Conservation (phyloP, 495 filamentous ascomycete species). For the Articulospora tetracladia region DNA sequence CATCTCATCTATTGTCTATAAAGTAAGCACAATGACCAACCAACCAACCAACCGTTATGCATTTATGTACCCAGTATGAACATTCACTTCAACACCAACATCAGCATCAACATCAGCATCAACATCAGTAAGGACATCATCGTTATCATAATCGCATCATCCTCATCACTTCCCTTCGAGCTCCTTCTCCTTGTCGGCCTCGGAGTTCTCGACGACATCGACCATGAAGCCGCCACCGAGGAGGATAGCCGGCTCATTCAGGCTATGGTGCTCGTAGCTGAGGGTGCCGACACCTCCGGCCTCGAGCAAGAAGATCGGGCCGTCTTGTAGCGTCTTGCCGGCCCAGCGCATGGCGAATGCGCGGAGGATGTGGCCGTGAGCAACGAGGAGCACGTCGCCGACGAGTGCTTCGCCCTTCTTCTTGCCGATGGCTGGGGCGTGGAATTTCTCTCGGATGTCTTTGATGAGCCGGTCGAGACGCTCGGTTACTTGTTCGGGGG, state of each 20-base stretch:
- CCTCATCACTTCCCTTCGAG: neutral
- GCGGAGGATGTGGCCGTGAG: conserved; percentile 84
- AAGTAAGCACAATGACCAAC: neutral
- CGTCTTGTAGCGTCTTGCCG: conserved; percentile 60
- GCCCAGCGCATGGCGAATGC: conserved; percentile 91
- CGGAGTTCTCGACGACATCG: conserved; percentile 37
- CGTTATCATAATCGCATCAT: neutral
- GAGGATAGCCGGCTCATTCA: conserved; percentile 66
- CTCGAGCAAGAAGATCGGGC: conserved; percentile 66
- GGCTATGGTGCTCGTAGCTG: conserved; percentile 65
- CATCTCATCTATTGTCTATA: too few relatives aligned
- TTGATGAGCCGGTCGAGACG: conserved; percentile 63
- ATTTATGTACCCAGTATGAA: neutral
- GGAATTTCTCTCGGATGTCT: conserved; percentile 62
- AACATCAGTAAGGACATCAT: neutral
- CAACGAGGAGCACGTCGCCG: conserved; percentile 56
- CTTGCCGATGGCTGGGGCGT: conserved; percentile 46
- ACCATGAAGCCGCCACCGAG: conserved; percentile 65
- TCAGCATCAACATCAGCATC: neutral
- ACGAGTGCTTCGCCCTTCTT: conserved; percentile 33
- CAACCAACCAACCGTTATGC: neutral
- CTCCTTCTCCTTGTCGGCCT: neutral
- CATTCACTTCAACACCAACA: neutral
- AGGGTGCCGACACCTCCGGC: conserved; percentile 84
- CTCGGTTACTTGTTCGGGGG: conserved; percentile 32